Percentiles rank a stretch among this genome's conserved stretches.
phyloP scores from a whole-genome alignment of 2,329 filamentous ascomycete species.

The Thelonectria blattea region DNA sequence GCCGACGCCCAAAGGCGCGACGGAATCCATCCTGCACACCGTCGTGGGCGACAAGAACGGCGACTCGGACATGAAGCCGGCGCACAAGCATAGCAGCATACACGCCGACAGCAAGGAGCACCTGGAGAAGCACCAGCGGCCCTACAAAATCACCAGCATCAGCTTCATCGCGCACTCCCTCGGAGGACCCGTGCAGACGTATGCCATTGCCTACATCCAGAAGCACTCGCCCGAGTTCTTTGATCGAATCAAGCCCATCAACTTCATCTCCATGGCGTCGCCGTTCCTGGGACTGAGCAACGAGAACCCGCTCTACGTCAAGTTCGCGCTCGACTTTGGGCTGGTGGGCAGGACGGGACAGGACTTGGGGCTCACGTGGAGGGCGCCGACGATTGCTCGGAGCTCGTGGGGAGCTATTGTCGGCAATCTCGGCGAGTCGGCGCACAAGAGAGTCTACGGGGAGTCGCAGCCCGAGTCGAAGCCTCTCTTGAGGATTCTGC shows the following conservation, averaged over 20 bases:
- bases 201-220: conserved; percentile 94
- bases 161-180: conserved; percentile 94
- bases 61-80: conserved; percentile 53
- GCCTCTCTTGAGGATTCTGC: conserved; percentile 84
- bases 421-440: conserved; percentile 69
- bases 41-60: conserved; percentile 49
- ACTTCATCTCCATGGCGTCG: conserved; percentile 87
- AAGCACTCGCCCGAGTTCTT: conserved; percentile 96
- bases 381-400: conserved; percentile 81
- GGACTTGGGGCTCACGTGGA: conserved; percentile 93
- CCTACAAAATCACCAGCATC: conserved; percentile 90
- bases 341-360: conserved; percentile 95
- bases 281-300: conserved; percentile 93
- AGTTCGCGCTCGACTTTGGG: conserved; percentile 95
- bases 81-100: conserved; percentile 68
- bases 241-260: conserved; percentile 81
- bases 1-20: conserved; percentile 62
- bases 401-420: conserved; percentile 91
- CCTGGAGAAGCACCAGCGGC: conserved; percentile 53
- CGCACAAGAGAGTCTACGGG: conserved; percentile 39
- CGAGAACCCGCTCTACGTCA: conserved; percentile 96
- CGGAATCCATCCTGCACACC: conserved; percentile 50
- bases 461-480: conserved; percentile 75
- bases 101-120: conserved; percentile 63
- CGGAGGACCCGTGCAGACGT: conserved; percentile 88